Evolutionary conservation across 176 grass and related monocot species (phyloP).

Genomic region (Tillandsia leiboldiana): DNA sequence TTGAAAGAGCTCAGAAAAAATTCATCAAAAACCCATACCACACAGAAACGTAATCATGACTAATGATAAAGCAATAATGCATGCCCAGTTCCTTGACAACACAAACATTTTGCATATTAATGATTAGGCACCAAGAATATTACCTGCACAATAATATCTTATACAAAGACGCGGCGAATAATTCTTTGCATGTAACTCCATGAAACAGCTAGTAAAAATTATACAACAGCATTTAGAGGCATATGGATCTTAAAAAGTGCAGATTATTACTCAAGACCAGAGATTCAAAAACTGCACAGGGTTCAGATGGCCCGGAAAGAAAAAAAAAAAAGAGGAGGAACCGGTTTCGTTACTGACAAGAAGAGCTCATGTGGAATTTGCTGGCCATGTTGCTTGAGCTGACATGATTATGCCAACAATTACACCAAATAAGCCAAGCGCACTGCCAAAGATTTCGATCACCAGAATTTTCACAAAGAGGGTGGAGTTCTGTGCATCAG

Average conservation of each 20-base stretch:
- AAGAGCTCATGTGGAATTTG: conserved; percentile 24
- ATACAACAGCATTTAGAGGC: not conserved
- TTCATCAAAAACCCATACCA: too few species aligned
- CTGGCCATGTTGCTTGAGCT: conserved; percentile 86
- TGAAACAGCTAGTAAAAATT: not conserved
- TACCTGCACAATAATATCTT: too few species aligned
- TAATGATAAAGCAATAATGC: too few species aligned
- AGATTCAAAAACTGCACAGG: not conserved
- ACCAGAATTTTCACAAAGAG: conserved; percentile 98
- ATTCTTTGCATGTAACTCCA: not conserved
- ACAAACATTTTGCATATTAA: too few species aligned
- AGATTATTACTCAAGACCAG: not conserved
- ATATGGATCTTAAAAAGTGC: not conserved
- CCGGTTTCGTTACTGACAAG: not conserved
- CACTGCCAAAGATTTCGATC: conserved; percentile 96
- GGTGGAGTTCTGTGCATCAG: conserved; percentile 94
- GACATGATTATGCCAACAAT: conserved; percentile 99
- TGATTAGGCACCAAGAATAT: too few species aligned
- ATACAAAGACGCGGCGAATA: not conserved
- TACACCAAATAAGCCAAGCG: conserved; percentile 87
- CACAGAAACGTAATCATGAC: too few species aligned
- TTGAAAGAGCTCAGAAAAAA: too few species aligned
- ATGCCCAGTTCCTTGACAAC: too few species aligned
- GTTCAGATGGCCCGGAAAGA: not conserved
- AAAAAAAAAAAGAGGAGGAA: not conserved